phyloP scores from a whole-genome alignment of 371 early-diverging fungal genomes.

The Circinella umbellata region DNA sequence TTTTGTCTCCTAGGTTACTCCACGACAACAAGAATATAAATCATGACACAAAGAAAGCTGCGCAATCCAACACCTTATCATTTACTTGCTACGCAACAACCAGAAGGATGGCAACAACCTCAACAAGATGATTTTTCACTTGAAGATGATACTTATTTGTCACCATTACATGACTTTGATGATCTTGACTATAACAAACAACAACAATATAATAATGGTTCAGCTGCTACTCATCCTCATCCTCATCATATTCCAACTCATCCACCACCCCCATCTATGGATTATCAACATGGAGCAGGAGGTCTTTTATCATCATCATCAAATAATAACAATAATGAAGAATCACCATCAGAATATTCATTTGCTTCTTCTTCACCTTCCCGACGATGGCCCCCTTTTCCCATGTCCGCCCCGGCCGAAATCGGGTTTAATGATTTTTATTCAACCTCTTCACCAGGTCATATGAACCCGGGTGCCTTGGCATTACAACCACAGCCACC shows the following conservation, averaged over 20 bases:
- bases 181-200: conserved; percentile 18
- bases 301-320: neutral
- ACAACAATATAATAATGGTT: neutral
- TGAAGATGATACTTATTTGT: neutral
- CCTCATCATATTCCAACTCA: neutral
- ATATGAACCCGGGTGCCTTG: conserved; percentile 15
- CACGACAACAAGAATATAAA: neutral
- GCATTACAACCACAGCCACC: conserved; percentile 13
- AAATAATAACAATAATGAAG: conserved; percentile 5
- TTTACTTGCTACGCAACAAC: conserved; percentile 13
- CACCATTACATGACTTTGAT: conserved; percentile 24
- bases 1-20: neutral
- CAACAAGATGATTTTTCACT: conserved; percentile 1
- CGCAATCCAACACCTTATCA: conserved; percentile 21
- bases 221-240: neutral
- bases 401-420: conserved; percentile 55
- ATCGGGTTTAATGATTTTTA: conserved; percentile 37
- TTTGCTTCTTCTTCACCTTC: conserved; percentile 8
- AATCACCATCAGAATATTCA: conserved; percentile 3
- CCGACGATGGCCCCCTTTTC: conserved; percentile 17
- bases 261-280: conserved; percentile 1
- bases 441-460: conserved; percentile 11
- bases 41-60: conserved; percentile 16
- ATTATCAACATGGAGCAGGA: neutral
- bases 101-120: no score